Conservation (phyloP, 2,329 filamentous ascomycete species). For the Diaporthe humulicola region DNA sequence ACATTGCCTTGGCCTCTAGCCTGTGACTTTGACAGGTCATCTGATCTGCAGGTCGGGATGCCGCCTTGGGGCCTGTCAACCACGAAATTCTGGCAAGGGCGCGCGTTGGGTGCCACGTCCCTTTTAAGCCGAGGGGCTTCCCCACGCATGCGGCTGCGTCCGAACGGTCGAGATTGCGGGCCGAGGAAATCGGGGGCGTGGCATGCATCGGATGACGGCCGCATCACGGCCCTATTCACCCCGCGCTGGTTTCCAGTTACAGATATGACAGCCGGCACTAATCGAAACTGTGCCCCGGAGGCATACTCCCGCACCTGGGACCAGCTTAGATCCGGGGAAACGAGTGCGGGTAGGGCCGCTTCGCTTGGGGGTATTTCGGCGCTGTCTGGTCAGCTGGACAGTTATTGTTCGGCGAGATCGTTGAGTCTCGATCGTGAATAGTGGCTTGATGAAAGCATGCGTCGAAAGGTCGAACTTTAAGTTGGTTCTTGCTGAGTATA, state of each 20-base stretch:
- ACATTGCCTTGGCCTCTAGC: neutral
- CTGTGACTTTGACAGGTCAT: slow-evolving; percentile 26
- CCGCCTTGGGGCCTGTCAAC: slow-evolving; percentile 14
- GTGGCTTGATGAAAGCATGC: neutral
- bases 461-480: neutral
- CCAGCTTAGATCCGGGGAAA: slow-evolving; percentile 6
- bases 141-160: slow-evolving; percentile 4
- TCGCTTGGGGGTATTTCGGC: slow-evolving; percentile 22
- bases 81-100: neutral
- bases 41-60: slow-evolving; percentile 20
- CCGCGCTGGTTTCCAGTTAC: slow-evolving; percentile 28
- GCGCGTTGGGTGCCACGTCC: neutral
- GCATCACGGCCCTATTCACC: slow-evolving; percentile 25
- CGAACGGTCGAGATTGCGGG: slow-evolving; percentile 17
- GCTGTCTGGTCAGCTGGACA: slow-evolving; percentile 16
- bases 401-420: neutral
- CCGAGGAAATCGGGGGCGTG: slow-evolving; percentile 10
- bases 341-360: slow-evolving; percentile 16
- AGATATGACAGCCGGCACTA: slow-evolving; percentile 20
- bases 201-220: slow-evolving; percentile 20
- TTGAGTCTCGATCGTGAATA: slow-evolving; percentile 4
- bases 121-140: neutral
- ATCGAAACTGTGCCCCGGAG: slow-evolving; percentile 24
- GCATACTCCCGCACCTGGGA: slow-evolving; percentile 9
- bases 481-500: neutral